These are phyloP conservation scores for Puccinia triticina DNA, from an alignment of 1,284 basidiomycete species.

Conservation along the genomic window DNA sequence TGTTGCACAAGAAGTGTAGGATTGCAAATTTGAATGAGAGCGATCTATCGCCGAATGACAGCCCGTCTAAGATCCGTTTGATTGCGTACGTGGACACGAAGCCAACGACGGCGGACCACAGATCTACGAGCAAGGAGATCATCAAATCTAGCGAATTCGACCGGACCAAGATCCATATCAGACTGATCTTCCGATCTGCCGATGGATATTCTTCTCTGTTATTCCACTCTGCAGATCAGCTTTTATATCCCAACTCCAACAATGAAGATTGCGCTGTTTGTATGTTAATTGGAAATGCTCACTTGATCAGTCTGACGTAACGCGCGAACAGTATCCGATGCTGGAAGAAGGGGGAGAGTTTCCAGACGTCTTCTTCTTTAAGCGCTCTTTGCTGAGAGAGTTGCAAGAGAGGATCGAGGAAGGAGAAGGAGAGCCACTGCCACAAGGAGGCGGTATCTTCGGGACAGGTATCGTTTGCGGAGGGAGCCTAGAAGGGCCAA, in stretches of 20 bases:
- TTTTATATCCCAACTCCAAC: too few species aligned
- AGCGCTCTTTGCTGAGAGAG: conserved; percentile 59
- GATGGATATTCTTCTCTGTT: conserved; percentile 53
- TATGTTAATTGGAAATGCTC: neutral
- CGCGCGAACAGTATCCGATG: conserved; percentile 30
- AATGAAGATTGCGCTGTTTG: too few species aligned
- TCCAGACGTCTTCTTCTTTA: conserved; percentile 46
- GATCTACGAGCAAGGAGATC: conserved; percentile 32
- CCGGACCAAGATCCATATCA: conserved; percentile 35
- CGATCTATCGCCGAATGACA: conserved; percentile 62
- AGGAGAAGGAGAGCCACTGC: conserved; percentile 48
- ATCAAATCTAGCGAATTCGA: conserved; percentile 36
- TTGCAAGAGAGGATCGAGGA: conserved; percentile 53
- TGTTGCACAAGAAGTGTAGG: conserved; percentile 61
- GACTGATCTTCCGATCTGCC: conserved; percentile 61
- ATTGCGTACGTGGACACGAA: conserved; percentile 56
- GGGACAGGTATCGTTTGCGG: conserved; percentile 60
- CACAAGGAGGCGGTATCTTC: conserved; percentile 43
- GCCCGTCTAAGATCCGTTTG: conserved; percentile 54
- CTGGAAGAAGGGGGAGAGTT: conserved; percentile 50
- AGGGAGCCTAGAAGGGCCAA: conserved; percentile 20
- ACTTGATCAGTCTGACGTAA: conserved; percentile 28
- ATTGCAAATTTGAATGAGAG: conserved; percentile 59
- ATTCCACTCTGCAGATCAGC: neutral
- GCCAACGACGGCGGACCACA: conserved; percentile 60